phyloP scores from a whole-genome alignment of 1,284 basidiomycete species.

The Malassezia japonica region DNA sequence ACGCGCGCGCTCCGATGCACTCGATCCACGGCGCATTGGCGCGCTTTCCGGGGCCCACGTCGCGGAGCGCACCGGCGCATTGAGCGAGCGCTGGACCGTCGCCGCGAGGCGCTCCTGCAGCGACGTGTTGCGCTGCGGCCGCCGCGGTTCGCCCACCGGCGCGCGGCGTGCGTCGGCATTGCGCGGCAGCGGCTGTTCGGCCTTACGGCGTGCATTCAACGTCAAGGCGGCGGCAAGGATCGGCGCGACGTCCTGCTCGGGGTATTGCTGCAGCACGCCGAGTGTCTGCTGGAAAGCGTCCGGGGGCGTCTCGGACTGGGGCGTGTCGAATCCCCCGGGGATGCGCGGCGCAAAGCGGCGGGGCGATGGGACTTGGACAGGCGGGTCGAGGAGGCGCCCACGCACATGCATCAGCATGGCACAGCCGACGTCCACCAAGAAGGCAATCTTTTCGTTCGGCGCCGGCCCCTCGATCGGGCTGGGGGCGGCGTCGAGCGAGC shows the following conservation, averaged over 20 bases:
- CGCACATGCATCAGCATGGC: conserved; percentile 33
- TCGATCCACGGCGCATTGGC: too few relatives aligned
- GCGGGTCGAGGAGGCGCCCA: background rate
- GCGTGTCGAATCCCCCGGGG: conserved; percentile 14
- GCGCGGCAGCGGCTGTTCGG: background rate
- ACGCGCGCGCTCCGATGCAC: background rate
- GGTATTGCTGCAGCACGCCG: conserved; percentile 33
- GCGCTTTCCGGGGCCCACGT: background rate
- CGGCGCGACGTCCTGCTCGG: conserved; percentile 33
- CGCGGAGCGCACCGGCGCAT: background rate
- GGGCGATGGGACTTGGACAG: background rate
- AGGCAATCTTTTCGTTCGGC: conserved; percentile 32
- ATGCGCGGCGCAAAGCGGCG: conserved; percentile 13
- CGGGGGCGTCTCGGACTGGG: background rate
- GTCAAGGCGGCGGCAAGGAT: conserved; percentile 32
- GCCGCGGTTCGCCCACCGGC: background rate
- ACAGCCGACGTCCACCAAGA: conserved; percentile 41
- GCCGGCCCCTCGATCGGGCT: conserved; percentile 1
- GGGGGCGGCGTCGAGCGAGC: too few relatives aligned
- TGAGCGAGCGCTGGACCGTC: conserved; percentile 3
- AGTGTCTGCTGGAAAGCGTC: conserved; percentile 34
- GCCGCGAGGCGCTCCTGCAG: conserved; percentile 13
- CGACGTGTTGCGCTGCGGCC: background rate
- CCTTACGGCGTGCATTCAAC: conserved; percentile 9
- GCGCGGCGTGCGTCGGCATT: background rate